These are phyloP conservation scores for Marasmius oreades DNA, from an alignment of 1,284 basidiomycete species.

Conservation along the genomic window DNA sequence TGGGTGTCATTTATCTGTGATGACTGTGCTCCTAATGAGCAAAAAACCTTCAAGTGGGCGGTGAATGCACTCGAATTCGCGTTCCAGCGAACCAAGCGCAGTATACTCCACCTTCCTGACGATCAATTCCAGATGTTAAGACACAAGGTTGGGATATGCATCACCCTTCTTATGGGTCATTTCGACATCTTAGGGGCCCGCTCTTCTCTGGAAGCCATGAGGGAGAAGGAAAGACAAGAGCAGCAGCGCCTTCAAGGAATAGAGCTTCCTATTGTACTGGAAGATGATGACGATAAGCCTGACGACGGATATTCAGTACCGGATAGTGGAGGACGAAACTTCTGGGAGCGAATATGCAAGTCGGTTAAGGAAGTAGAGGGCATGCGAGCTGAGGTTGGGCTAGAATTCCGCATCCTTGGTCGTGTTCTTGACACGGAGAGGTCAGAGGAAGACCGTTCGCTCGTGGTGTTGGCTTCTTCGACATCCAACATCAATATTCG, in stretches of 20 bases:
- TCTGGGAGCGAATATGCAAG: slow-evolving; percentile 67
- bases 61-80: slow-evolving; percentile 96
- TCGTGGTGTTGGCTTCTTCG: slow-evolving; percentile 89
- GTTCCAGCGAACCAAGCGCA: slow-evolving; percentile 84
- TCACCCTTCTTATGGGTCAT: slow-evolving; percentile 94
- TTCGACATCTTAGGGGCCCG: slow-evolving; percentile 97
- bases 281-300: slow-evolving; percentile 28
- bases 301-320: slow-evolving; percentile 41
- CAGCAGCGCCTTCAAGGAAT: slow-evolving; percentile 63
- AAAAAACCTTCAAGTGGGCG: slow-evolving; percentile 98
- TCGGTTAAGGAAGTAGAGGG: slow-evolving; percentile 65
- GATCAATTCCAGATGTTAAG: slow-evolving; percentile 88
- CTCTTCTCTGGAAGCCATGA: slow-evolving; percentile 83
- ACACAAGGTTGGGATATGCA: slow-evolving; percentile 93
- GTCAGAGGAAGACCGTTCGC: slow-evolving; percentile 78
- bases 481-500: slow-evolving; percentile 94
- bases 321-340: slow-evolving; percentile 65
- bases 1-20: slow-evolving; percentile 99
- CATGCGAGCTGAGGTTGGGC: slow-evolving; percentile 54
- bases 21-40: slow-evolving; percentile 94
- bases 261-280: slow-evolving; percentile 45
- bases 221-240: slow-evolving; percentile 83
- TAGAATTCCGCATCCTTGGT: slow-evolving; percentile 75
- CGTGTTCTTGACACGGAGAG: slow-evolving; percentile 91
- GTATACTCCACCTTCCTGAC: slow-evolving; percentile 87